Conservation (phyloP, 306 rosid genomes). For the Macrotyloma uniflorum region DNA sequence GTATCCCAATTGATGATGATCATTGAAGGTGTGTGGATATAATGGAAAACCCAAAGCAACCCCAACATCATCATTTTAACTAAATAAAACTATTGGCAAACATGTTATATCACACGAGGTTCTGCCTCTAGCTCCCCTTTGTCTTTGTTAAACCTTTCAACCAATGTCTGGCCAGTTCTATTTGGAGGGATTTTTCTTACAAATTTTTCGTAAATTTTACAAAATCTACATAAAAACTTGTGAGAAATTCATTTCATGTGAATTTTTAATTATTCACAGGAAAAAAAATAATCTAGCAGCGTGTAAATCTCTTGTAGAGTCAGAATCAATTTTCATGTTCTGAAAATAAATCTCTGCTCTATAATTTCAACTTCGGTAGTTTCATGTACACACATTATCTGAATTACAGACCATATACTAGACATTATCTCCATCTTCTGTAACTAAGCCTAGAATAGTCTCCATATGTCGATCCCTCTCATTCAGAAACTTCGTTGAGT, state of each 20-base stretch:
- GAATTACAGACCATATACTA: constrained; percentile 30
- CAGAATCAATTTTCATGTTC: constrained; percentile 18
- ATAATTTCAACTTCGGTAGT: constrained; percentile 12
- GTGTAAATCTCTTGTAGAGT: constrained; percentile 15
- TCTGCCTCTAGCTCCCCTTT: constrained; percentile 1
- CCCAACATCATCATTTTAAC: constrained; percentile 21
- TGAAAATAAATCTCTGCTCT: constrained; percentile 23
- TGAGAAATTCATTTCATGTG: too few species aligned
- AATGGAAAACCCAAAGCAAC: constrained; percentile 20
- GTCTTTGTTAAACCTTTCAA: constrained; percentile 12
- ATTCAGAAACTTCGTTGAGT: constrained; percentile 69
- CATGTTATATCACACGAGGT: constrained; percentile 24
- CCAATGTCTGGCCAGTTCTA: constrained; percentile 27
- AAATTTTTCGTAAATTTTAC: too few species aligned
- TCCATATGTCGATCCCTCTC: constrained; percentile 61
- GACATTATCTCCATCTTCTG: neutral
- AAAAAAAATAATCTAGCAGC: too few species aligned
- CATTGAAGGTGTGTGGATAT: constrained; percentile 16
- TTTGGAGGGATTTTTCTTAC: too few species aligned
- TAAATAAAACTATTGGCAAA: constrained; percentile 27
- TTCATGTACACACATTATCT: constrained; percentile 16
- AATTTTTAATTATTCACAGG: too few species aligned
- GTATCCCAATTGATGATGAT: constrained; percentile 22
- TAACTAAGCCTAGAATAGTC: constrained; percentile 50
- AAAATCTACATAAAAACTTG: too few species aligned